phyloP scores from a whole-genome alignment of 495 filamentous ascomycete species.

The Trichocladium antarcticum region DNA sequence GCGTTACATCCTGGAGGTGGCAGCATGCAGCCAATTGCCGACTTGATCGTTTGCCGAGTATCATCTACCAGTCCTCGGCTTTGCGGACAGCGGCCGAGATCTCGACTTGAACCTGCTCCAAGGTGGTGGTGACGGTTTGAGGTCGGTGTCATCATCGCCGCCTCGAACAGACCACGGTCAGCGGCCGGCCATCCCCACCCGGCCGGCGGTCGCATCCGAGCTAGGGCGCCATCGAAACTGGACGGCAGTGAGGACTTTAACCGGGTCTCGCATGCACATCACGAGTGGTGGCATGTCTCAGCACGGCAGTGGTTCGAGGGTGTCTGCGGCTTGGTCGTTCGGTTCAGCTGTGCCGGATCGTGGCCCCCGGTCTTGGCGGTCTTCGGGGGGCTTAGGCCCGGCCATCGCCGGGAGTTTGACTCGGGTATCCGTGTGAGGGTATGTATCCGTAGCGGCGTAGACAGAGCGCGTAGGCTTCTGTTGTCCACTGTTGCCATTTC shows the following conservation, averaged over 20 bases:
- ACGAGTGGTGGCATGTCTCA: conserved; percentile 17
- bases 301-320: background rate
- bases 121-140: conserved; percentile 1
- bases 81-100: background rate
- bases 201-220: background rate
- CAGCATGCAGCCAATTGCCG: background rate
- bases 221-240: too few species aligned
- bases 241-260: too few species aligned
- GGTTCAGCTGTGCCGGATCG: background rate
- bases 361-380: background rate
- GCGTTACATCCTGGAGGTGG: conserved; percentile 1
- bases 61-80: background rate
- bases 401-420: too few species aligned
- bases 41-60: too few species aligned
- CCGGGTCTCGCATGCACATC: too few species aligned
- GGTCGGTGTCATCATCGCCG: conserved; percentile 6
- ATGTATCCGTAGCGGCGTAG: too few species aligned
- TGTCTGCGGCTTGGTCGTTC: background rate
- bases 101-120: background rate
- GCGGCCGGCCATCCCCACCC: background rate
- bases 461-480: too few species aligned
- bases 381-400: background rate
- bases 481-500: too few species aligned
- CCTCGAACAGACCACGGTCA: background rate
- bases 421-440: too few species aligned